A percentile compares a stretch with the other conserved stretches of the same genome.
Conservation (phyloP, 2,329 filamentous ascomycete species). For the Paecilomyces variotii region DNA sequence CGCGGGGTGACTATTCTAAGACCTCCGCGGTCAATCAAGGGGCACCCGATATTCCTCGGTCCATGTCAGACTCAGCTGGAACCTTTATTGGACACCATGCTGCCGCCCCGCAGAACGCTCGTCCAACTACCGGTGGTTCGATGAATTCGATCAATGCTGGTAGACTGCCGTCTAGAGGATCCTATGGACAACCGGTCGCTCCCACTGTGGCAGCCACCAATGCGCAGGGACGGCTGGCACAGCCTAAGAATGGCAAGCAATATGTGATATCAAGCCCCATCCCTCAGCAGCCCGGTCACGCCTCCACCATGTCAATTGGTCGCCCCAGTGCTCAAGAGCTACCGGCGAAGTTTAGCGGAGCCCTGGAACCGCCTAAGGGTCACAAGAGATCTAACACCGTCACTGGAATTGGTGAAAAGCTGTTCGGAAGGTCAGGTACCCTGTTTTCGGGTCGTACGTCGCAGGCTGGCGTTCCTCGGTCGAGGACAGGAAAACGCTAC, state of each 20-base stretch:
- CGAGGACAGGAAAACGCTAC: conserved; percentile 58
- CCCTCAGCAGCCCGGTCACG: conserved; percentile 44
- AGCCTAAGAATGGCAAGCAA: conserved; percentile 58
- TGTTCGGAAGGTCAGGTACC: conserved; percentile 76
- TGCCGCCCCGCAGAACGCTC: conserved; percentile 38
- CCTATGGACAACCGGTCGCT: conserved; percentile 81
- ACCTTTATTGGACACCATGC: conserved; percentile 39
- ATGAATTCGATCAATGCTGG: conserved; percentile 56
- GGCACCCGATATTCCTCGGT: conserved; percentile 44
- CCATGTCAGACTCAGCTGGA: conserved; percentile 51
- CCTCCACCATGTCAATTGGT: conserved; percentile 47
- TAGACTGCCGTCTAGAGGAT: conserved; percentile 64
- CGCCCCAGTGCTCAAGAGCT: conserved; percentile 53
- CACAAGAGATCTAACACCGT: conserved; percentile 69
- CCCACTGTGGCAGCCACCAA: conserved; percentile 84
- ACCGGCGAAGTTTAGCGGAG: conserved; percentile 51
- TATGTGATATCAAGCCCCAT: conserved; percentile 66
- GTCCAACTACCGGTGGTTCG: conserved; percentile 77
- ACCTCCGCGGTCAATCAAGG: conserved; percentile 12
- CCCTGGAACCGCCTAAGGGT: conserved; percentile 37
- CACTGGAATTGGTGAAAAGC: conserved; percentile 71
- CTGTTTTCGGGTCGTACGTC: conserved; percentile 57
- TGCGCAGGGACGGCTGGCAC: conserved; percentile 80
- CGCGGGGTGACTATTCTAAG: conserved; percentile 8
- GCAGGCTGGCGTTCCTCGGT: conserved; percentile 29